Percentiles rank a stretch among this genome's conserved stretches.
Evolutionary conservation across 2,329 filamentous ascomycete genomes (phyloP).

Genomic region (Penicillium olsonii): DNA sequence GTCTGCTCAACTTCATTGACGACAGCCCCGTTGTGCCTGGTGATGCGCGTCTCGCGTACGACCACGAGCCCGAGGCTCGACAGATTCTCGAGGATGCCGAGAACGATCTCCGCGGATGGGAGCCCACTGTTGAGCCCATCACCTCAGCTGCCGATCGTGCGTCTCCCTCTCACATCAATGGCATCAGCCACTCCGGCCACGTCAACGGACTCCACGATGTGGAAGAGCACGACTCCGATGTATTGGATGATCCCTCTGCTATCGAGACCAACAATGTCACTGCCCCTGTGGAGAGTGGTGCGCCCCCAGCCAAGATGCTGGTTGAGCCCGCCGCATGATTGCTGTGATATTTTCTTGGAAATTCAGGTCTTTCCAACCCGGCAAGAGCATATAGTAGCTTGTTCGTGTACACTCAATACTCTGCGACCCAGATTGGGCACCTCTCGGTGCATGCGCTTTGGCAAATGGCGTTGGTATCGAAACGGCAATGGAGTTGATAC

Average conservation of each 20-base stretch:
- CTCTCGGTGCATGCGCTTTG: conserved; percentile 2
- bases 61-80: conserved; percentile 66
- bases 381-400: conserved; percentile 12
- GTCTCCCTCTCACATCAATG: neutral
- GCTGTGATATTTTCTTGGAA: neutral
- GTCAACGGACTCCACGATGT: neutral
- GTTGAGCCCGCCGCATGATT: conserved; percentile 12
- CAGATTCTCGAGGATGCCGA: conserved; percentile 92
- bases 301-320: conserved; percentile 16
- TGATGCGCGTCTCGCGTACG: conserved; percentile 70
- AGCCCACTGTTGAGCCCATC: conserved; percentile 57
- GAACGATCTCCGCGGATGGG: conserved; percentile 79
- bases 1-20: conserved; percentile 81
- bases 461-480: conserved; percentile 8
- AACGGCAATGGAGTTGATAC: conserved; percentile 3
- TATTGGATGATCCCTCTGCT: conserved; percentile 3
- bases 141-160: conserved; percentile 47
- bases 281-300: conserved; percentile 13
- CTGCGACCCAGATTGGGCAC: conserved; percentile 8
- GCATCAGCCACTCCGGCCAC: neutral
- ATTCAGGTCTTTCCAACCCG: conserved; percentile 2
- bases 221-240: conserved; percentile 11
- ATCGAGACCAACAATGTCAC: conserved; percentile 6
- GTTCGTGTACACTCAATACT: conserved; percentile 11
- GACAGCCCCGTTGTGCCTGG: conserved; percentile 88